Percentiles rank a stretch among this genome's conserved stretches.
Conservation (phyloP, 73 alveolate species). For the Blepharisma japonicum region DNA sequence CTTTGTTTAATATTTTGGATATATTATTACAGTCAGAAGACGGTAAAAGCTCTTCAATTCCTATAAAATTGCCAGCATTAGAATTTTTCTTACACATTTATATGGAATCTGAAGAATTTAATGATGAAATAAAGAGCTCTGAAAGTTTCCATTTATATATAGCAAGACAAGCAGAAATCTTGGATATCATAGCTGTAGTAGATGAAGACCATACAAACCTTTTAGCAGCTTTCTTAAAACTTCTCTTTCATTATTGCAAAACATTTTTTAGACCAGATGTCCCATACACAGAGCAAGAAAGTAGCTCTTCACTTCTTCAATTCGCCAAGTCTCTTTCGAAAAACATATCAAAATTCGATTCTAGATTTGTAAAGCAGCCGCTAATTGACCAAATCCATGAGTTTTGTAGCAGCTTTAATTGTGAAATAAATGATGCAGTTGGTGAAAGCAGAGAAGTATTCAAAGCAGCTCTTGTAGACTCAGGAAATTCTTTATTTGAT, state of each 20-base stretch:
- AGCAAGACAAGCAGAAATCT: constrained; percentile 3
- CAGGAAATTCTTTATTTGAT: too few species aligned
- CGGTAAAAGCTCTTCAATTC: neutral
- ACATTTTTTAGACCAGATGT: neutral
- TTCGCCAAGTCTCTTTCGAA: too few species aligned
- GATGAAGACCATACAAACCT: neutral
- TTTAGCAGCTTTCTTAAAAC: neutral
- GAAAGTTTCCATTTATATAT: neutral
- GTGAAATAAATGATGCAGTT: too few species aligned
- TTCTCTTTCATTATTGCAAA: neutral
- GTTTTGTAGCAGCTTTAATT: too few species aligned
- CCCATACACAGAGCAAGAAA: too few species aligned
- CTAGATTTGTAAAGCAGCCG: too few species aligned
- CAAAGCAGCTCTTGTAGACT: too few species aligned
- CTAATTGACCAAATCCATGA: too few species aligned
- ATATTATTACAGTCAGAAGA: constrained; percentile 25
- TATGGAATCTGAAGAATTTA: neutral
- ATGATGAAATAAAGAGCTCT: neutral
- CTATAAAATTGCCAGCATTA: neutral
- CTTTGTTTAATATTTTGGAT: constrained; percentile 41
- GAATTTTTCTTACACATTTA: constrained; percentile 17
- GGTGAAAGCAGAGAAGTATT: too few species aligned
- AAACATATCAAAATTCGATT: too few species aligned
- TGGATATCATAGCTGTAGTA: neutral
- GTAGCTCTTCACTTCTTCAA: too few species aligned